phyloP scores from a whole-genome alignment of 495 filamentous ascomycete species.

The Aspergillus panamensis region DNA sequence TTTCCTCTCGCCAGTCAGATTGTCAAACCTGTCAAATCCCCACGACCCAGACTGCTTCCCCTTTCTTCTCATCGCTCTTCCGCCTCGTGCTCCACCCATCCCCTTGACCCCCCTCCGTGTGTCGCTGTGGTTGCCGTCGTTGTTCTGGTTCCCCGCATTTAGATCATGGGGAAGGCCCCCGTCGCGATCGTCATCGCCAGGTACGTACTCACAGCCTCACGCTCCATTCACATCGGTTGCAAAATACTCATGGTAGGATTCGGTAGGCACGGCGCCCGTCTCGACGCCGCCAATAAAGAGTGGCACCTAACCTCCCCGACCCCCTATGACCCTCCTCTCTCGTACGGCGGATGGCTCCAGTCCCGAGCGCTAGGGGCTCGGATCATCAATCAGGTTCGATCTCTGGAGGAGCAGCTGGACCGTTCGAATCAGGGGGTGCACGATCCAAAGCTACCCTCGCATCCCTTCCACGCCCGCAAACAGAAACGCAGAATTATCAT shows the following conservation, averaged over 20 bases:
- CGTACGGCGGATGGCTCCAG: conserved; percentile 91
- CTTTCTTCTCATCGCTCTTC: not conserved
- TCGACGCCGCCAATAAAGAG: conserved; percentile 88
- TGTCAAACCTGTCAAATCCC: conserved; percentile 5
- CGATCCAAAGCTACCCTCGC: conserved; percentile 10
- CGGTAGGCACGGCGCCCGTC: conserved; percentile 79
- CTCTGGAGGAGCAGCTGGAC: conserved; percentile 27
- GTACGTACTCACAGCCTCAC: conserved; percentile 41
- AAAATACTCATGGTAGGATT: conserved; percentile 4
- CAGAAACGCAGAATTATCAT: conserved; percentile 62
- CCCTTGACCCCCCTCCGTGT: not conserved
- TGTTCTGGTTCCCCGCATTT: conserved; percentile 1
- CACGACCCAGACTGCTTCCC: not conserved
- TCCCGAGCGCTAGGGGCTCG: conserved; percentile 72
- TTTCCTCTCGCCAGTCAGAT: conserved; percentile 9
- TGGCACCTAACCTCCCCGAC: conserved; percentile 95
- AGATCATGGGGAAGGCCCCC: conserved; percentile 54
- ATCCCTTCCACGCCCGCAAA: conserved; percentile 19
- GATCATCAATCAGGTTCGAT: conserved; percentile 68
- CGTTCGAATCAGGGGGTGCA: conserved; percentile 22
- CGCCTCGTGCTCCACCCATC: not conserved
- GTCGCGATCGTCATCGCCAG: conserved; percentile 77
- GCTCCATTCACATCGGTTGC: not conserved
- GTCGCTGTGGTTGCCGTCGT: not conserved
- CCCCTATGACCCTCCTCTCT: conserved; percentile 93